Conservation (phyloP, 2,329 filamentous ascomycete species). For the Paracoccidioides lutzii region DNA sequence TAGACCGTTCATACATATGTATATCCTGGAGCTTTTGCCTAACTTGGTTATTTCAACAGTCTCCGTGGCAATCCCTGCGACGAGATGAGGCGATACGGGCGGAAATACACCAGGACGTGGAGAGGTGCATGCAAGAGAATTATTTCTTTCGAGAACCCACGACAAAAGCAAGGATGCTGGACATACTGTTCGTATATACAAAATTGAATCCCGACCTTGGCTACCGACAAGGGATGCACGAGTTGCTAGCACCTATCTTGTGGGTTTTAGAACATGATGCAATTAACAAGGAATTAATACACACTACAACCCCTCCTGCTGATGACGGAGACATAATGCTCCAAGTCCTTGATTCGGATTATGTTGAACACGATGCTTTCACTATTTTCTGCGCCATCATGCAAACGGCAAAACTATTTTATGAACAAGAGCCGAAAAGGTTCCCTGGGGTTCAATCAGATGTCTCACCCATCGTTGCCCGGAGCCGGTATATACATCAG, state of each 20-base stretch:
- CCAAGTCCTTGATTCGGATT: slow-evolving; percentile 56
- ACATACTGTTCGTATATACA: slow-evolving; percentile 88
- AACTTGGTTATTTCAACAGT: slow-evolving; percentile 48
- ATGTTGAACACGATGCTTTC: slow-evolving; percentile 83
- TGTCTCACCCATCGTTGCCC: slow-evolving; percentile 63
- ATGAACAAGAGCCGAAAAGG: slow-evolving; percentile 51
- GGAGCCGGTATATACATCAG: slow-evolving; percentile 79
- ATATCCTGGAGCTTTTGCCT: slow-evolving; percentile 14
- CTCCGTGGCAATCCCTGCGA: slow-evolving; percentile 78
- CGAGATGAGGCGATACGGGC: slow-evolving; percentile 70
- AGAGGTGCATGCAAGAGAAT: slow-evolving; percentile 79
- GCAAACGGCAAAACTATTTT: slow-evolving; percentile 75
- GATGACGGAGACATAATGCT: slow-evolving; percentile 43
- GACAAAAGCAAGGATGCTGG: slow-evolving; percentile 69
- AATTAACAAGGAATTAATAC: slow-evolving; percentile 39
- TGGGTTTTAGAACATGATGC: slow-evolving; percentile 77
- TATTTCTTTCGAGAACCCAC: slow-evolving; percentile 70
- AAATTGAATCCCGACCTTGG: slow-evolving; percentile 78
- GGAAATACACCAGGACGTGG: slow-evolving; percentile 90
- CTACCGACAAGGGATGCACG: slow-evolving; percentile 98
- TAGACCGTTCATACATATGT: too few species aligned
- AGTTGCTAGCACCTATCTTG: slow-evolving; percentile 77
- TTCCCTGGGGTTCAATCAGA: slow-evolving; percentile 26
- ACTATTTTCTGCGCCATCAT: slow-evolving; percentile 75
- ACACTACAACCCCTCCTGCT: slow-evolving; percentile 20